Percentiles rank a stretch among this genome's conserved stretches.
Conservation (phyloP, 805 yeast species). For the Schwanniomyces occidentalis region DNA sequence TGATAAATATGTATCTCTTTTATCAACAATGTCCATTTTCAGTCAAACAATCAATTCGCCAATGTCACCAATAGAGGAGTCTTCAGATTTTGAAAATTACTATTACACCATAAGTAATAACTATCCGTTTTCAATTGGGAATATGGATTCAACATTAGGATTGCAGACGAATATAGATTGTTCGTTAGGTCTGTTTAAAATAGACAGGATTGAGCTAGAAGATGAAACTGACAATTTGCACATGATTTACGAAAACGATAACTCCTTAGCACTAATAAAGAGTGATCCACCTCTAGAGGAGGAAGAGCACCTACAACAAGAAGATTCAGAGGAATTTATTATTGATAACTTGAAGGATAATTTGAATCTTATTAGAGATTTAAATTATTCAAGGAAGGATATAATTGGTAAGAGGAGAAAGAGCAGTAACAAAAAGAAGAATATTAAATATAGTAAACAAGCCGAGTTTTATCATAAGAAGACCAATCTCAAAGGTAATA, state of each 20-base stretch:
- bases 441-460: neutral
- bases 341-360: conserved; percentile 5
- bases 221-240: neutral
- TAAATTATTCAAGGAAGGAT: neutral
- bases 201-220: neutral
- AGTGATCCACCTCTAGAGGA: conserved; percentile 4
- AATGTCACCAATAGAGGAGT: too few species aligned
- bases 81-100: too few species aligned
- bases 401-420: neutral
- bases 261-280: neutral
- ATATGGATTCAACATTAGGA: conserved; percentile 1
- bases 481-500: too few species aligned
- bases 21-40: too few species aligned
- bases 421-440: conserved; percentile 1
- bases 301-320: too few species aligned
- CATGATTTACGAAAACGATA: neutral
- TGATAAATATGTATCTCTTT: too few species aligned
- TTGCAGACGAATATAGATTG: neutral
- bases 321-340: too few species aligned
- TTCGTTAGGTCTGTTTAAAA: neutral
- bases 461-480: too few species aligned
- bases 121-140: conserved; percentile 1
- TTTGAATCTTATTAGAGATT: conserved; percentile 6
- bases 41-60: too few species aligned
- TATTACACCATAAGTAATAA: too few species aligned